A percentile compares a stretch with the other conserved stretches of the same genome.
phyloP scores from a whole-genome alignment of 148 eudicot genomes.

The Vaccinium myrtillus region DNA sequence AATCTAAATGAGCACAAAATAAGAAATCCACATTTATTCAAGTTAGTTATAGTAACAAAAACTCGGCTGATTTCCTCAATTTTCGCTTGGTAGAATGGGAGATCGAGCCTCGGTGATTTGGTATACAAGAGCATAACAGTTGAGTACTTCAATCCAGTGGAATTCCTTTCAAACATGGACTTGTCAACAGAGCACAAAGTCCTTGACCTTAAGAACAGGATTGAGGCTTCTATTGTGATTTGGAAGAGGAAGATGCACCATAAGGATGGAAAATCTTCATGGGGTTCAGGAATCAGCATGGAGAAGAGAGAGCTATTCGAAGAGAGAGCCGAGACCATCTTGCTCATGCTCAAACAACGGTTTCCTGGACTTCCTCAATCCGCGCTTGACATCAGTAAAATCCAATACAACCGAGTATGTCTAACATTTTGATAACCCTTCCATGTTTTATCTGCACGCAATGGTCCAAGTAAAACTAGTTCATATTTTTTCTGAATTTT shows the following conservation, averaged over 20 bases:
- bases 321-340: slow-evolving; percentile 63
- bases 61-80: background rate
- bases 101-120: slow-evolving; percentile 57
- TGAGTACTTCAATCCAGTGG: slow-evolving; percentile 51
- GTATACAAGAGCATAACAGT: slow-evolving; percentile 65
- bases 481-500: background rate
- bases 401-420: slow-evolving; percentile 53
- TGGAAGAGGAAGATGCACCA: slow-evolving; percentile 66
- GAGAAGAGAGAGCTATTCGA: slow-evolving; percentile 66
- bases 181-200: slow-evolving; percentile 61
- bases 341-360: slow-evolving; percentile 55
- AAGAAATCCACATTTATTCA: background rate
- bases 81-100: slow-evolving; percentile 43
- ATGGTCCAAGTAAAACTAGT: background rate
- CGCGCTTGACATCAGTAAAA: slow-evolving; percentile 57
- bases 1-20: background rate
- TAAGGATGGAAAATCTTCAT: slow-evolving; percentile 55
- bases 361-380: slow-evolving; percentile 66
- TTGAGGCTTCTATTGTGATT: slow-evolving; percentile 68
- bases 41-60: background rate
- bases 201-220: slow-evolving; percentile 55
- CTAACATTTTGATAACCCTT: background rate
- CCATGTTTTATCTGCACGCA: background rate
- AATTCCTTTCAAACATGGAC: slow-evolving; percentile 47
- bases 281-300: slow-evolving; percentile 55